Evolutionary conservation across 2,329 filamentous ascomycete genomes (phyloP).

Genomic region (Fusarium irregulare): DNA sequence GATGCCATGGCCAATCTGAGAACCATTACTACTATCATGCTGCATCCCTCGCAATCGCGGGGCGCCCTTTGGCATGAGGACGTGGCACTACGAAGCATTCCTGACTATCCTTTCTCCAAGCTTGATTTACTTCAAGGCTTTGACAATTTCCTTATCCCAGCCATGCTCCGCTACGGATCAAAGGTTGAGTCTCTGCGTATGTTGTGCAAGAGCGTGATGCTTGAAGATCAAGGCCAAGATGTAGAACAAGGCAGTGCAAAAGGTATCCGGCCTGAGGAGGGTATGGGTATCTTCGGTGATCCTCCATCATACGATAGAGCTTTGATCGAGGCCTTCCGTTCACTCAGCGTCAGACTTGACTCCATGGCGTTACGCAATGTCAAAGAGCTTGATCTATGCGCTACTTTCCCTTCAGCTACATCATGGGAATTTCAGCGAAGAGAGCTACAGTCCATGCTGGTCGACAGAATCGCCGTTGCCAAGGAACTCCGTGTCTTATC

Average conservation of each 20-base stretch:
- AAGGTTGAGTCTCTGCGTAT: not conserved
- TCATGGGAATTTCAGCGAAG: not conserved
- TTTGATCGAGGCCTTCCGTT: not conserved
- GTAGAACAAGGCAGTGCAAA: not conserved
- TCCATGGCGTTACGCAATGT: not conserved
- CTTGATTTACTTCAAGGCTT: not conserved
- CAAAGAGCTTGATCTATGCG: not conserved
- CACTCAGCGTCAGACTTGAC: not conserved
- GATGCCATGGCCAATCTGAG: not conserved
- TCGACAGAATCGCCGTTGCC: not conserved
- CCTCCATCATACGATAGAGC: not conserved
- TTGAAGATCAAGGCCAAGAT: not conserved
- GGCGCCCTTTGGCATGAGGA: not conserved
- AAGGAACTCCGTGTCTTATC: not conserved
- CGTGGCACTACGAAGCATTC: not conserved
- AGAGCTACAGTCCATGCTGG: not conserved
- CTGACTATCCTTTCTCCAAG: accelerated
- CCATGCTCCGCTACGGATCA: not conserved
- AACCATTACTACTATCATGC: not conserved
- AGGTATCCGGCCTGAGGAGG: too few relatives aligned
- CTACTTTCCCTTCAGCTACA: not conserved
- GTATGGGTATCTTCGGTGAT: not conserved
- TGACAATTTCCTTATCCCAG: not conserved
- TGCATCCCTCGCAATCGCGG: not conserved
- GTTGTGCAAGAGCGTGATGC: not conserved